phyloP scores from a whole-genome alignment of 1,284 basidiomycete species.

The Ustilago sp. region DNA sequence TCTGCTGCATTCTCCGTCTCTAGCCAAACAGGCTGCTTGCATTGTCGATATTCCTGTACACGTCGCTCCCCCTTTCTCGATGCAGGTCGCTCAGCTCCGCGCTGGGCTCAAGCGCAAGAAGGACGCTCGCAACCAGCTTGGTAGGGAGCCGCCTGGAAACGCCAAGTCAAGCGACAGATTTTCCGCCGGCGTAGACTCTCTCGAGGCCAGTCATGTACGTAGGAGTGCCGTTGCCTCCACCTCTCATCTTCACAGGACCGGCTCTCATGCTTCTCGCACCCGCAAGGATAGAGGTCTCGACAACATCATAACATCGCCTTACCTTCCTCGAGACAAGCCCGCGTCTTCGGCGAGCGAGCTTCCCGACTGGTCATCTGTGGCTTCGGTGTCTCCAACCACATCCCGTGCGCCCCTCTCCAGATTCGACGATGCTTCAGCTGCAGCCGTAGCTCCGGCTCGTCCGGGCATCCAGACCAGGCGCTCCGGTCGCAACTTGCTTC shows the following conservation, averaged over 20 bases:
- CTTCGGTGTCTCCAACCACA: slow-evolving; percentile 34
- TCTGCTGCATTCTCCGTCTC: slow-evolving; percentile 19
- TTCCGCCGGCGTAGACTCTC: not conserved
- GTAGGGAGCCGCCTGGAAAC: not conserved
- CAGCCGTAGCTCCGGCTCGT: slow-evolving; percentile 1
- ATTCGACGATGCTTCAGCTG: slow-evolving; percentile 2
- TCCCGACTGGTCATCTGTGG: slow-evolving; percentile 49
- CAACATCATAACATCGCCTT: slow-evolving; percentile 33
- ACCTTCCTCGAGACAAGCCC: slow-evolving; percentile 37
- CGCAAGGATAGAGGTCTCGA: slow-evolving; percentile 20
- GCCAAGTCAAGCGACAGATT: not conserved
- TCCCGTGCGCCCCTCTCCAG: slow-evolving; percentile 27
- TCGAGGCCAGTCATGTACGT: not conserved
- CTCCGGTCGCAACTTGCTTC: slow-evolving; percentile 42
- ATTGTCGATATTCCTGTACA: slow-evolving; percentile 31
- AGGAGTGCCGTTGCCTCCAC: not conserved
- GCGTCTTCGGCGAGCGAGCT: slow-evolving; percentile 42
- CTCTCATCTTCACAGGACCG: not conserved
- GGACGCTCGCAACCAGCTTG: slow-evolving; percentile 24
- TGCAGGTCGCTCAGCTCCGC: slow-evolving; percentile 26
- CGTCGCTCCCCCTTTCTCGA: slow-evolving; percentile 14
- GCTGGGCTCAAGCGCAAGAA: slow-evolving; percentile 52
- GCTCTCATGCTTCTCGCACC: slow-evolving; percentile 8
- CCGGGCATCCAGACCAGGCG: slow-evolving; percentile 28
- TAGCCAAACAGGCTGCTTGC: slow-evolving; percentile 19